A percentile compares a stretch with the other conserved stretches of the same genome.
Conservation (phyloP, 139 green algal genomes). For the Pleodorina starrii region DNA sequence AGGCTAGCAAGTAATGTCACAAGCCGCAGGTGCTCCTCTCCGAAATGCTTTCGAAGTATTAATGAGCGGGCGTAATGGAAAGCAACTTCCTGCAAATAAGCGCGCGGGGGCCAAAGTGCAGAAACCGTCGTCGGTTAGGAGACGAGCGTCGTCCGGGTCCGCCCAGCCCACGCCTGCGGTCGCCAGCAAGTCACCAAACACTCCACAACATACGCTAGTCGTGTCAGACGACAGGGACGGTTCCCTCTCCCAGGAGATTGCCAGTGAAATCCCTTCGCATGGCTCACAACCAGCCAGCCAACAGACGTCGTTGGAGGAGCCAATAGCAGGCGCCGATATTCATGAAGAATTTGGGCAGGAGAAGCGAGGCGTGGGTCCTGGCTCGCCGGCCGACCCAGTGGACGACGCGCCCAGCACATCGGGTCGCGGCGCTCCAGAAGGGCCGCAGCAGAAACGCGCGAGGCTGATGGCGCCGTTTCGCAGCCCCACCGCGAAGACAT, state of each 20-base stretch:
- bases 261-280: too few species aligned
- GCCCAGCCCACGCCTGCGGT: too few species aligned
- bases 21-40: background rate
- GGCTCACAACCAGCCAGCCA: too few species aligned
- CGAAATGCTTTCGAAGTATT: conserved; percentile 24
- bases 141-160: too few species aligned
- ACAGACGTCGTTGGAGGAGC: too few species aligned
- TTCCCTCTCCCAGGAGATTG: too few species aligned
- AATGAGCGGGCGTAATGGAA: background rate
- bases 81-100: background rate
- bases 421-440: background rate
- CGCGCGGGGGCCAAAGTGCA: background rate
- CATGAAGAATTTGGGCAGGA: too few species aligned
- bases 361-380: background rate
- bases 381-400: background rate
- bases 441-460: background rate
- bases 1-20: conserved; percentile 36
- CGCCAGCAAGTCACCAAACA: too few species aligned
- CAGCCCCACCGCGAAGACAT: background rate
- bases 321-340: too few species aligned
- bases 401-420: background rate
- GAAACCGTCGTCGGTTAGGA: background rate
- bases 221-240: too few species aligned
- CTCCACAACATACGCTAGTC: too few species aligned
- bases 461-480: background rate